phyloP scores from a whole-genome alignment of 805 yeast genomes.

The Zygosaccharomyces pseudorouxii region DNA sequence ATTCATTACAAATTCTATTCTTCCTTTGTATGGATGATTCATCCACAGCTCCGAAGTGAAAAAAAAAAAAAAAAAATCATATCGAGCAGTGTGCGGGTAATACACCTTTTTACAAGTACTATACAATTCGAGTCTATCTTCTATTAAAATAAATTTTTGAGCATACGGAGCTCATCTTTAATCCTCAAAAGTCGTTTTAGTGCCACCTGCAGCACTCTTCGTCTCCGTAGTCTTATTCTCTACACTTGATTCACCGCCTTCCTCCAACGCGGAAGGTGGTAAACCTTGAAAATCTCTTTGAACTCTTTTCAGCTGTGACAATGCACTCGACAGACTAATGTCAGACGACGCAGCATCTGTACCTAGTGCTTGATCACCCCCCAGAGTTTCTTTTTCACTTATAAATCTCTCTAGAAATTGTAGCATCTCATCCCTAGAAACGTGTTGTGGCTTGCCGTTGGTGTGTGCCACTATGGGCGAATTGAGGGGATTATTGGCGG shows the following conservation, averaged over 20 bases:
- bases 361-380: conserved; percentile 11
- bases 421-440: conserved; percentile 26
- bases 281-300: conserved; percentile 78
- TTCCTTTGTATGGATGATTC: neutral
- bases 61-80: neutral
- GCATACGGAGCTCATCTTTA: conserved; percentile 4
- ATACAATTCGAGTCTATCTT: neutral
- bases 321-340: conserved; percentile 30
- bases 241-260: conserved; percentile 4
- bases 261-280: conserved; percentile 48
- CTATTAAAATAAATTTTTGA: no score
- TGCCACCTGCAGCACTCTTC: conserved; percentile 30
- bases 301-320: conserved; percentile 62
- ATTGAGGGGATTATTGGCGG: conserved; percentile 21
- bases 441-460: conserved; percentile 21
- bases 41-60: neutral
- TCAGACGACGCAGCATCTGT: conserved; percentile 18
- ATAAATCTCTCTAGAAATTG: conserved; percentile 29
- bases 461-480: conserved; percentile 31
- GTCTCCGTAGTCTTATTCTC: conserved; percentile 9
- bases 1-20: neutral
- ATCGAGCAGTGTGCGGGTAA: conserved; percentile 2
- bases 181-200: conserved; percentile 27
- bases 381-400: conserved; percentile 23
- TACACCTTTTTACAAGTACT: neutral